Conservation (phyloP, 306 rosid genomes). For the Macrotyloma uniflorum region DNA sequence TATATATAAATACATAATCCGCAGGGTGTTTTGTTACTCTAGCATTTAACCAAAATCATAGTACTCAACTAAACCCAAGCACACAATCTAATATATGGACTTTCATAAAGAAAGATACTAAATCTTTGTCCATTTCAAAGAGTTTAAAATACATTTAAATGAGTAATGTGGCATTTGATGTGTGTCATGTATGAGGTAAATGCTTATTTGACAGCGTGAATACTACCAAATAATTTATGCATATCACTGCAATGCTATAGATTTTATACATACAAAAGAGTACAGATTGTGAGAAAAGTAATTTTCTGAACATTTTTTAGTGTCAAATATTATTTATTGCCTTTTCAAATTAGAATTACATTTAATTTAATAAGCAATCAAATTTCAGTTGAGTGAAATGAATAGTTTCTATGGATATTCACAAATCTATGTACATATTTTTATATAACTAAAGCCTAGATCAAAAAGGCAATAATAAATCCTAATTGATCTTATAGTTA, state of each 20-base stretch:
- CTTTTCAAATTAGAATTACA: conserved; percentile 21
- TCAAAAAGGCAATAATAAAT: not conserved
- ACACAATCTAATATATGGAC: not conserved
- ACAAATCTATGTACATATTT: not conserved
- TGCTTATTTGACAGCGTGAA: not conserved
- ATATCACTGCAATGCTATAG: not conserved
- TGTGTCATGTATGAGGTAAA: not conserved
- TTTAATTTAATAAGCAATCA: conserved; percentile 11
- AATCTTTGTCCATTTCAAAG: conserved; percentile 1
- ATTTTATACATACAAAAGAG: conserved; percentile 3
- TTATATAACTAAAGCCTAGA: not conserved
- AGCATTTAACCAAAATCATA: no score
- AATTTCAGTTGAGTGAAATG: not conserved
- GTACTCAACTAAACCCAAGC: not conserved
- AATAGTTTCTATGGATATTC: not conserved
- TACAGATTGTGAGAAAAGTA: not conserved
- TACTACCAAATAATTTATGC: not conserved
- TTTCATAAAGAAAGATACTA: conserved; percentile 11
- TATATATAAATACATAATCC: no score
- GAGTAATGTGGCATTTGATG: not conserved
- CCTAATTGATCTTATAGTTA: not conserved
- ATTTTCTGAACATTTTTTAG: not conserved
- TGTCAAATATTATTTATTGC: not conserved
- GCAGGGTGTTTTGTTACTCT: no score
- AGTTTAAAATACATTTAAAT: not conserved